Percentiles rank a stretch among this genome's conserved stretches.
Evolutionary conservation across 2,329 filamentous ascomycete genomes (phyloP).

Genomic region (Periconia macrospinosa): DNA sequence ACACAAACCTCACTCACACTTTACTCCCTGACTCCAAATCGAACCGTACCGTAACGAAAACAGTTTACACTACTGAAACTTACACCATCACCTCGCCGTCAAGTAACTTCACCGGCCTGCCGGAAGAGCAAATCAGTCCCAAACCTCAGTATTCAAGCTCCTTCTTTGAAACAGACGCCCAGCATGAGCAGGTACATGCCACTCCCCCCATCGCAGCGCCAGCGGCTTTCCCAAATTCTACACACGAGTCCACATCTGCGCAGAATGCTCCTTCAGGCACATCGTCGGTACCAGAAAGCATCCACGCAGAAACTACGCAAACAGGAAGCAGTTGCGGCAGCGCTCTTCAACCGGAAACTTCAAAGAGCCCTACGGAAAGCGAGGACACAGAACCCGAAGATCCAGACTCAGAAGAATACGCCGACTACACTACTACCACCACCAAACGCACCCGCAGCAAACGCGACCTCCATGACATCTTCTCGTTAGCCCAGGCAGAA

Average conservation of each 20-base stretch:
- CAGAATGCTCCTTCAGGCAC: neutral
- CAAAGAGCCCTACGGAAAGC: neutral
- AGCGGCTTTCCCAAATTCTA: neutral
- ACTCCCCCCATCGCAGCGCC: neutral
- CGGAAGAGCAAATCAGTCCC: neutral
- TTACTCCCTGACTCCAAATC: neutral
- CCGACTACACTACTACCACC: neutral
- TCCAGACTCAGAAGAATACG: neutral
- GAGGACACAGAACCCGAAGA: neutral
- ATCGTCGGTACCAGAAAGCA: neutral
- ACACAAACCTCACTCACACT: neutral
- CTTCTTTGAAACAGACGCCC: neutral
- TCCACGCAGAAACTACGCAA: neutral
- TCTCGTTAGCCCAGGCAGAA: neutral
- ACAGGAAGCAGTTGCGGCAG: neutral
- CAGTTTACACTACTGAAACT: conserved; percentile 1
- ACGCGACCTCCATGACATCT: neutral
- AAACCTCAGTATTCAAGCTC: neutral
- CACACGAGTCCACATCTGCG: neutral
- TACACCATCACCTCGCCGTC: neutral
- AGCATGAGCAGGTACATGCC: neutral
- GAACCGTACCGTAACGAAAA: conserved; percentile 1
- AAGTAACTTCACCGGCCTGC: neutral
- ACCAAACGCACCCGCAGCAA: neutral
- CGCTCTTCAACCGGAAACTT: neutral